Base-by-base conservation (phyloP, 306 rosid genomes). In the Rosa lucieae region DNA sequence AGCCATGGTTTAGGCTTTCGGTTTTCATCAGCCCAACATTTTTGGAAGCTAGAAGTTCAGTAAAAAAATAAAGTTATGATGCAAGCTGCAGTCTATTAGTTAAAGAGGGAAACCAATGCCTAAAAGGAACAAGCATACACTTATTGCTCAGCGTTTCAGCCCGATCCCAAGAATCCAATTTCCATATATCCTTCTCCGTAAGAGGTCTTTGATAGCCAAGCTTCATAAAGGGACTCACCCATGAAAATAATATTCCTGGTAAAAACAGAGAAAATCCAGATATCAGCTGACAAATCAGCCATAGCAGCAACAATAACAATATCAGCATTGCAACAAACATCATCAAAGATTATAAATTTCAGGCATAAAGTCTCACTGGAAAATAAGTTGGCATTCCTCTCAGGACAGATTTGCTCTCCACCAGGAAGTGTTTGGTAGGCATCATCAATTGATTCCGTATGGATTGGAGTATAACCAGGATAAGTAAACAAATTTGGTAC, bases 181-280 rank as follows among this genome's bases (percentile, higher is more conserved):
- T 92, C 98, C 98, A 94, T 65, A 94, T 74, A 88, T 94, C 97
- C 81, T 84, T 94, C 83, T 94, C 96, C 8, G 91, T 92, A 53
- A 94, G 72, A 13, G 98, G 98, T 74, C 96, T 90, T 82, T 85
- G 72, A 85, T 90, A 90, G 59, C 93, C 98, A 42, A 92, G 85
- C 83, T 79, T 82, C 97, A 94, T 87, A 52, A 92, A 61, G 47
- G 96, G 89, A 85, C 87, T 87, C 92, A 94, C 86, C 98, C 98
- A 94, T 39, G 93, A 58, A 87, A 94, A 94, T 67, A 75, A 3
- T 62, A 80, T 85, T 61, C 9, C 98, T 94, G 90, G 72, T 40
- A 6, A 3, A 40, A 40, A 6, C 43, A 40, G 42, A 40, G 7
- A 40, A 40, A 40, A 32, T 32, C 35, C 35, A 32, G 35, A 32